Conservation (phyloP, 495 filamentous ascomycete genomes). For the Poronia punctata region DNA sequence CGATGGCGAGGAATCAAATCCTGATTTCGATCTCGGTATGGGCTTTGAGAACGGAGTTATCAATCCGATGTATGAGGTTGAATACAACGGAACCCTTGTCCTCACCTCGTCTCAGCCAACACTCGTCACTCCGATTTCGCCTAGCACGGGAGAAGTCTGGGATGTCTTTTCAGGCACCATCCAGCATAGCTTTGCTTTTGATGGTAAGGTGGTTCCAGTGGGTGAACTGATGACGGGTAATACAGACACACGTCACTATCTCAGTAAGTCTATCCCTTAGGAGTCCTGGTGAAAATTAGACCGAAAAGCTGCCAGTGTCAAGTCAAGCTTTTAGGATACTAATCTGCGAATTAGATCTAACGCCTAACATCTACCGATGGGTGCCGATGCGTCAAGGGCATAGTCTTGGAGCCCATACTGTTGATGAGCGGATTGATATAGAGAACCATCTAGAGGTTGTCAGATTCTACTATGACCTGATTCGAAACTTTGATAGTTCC, state of each 20-base stretch:
- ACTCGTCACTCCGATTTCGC: slow-evolving; percentile 51
- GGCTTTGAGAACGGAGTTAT: slow-evolving; percentile 26
- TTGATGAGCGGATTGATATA: slow-evolving; percentile 50
- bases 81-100: slow-evolving; percentile 46
- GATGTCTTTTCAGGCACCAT: slow-evolving; percentile 53
- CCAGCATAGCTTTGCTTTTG: slow-evolving; percentile 49
- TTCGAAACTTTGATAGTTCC: slow-evolving; percentile 30
- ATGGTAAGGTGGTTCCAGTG: slow-evolving; percentile 51
- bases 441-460: slow-evolving; percentile 48
- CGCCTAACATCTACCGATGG: slow-evolving; percentile 52
- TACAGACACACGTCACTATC: slow-evolving; percentile 50
- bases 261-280: slow-evolving; percentile 46
- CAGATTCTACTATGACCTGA: slow-evolving; percentile 43
- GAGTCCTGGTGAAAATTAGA: too few species aligned
- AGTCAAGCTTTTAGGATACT: slow-evolving; percentile 32
- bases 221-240: slow-evolving; percentile 66
- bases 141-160: slow-evolving; percentile 39
- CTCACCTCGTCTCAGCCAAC: slow-evolving; percentile 37
- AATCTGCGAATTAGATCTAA: slow-evolving; percentile 45
- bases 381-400: slow-evolving; percentile 43
- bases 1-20: slow-evolving; percentile 30
- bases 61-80: slow-evolving; percentile 43
- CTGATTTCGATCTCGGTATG: slow-evolving; percentile 27
- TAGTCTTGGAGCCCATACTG: slow-evolving; percentile 47
- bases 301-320: too few species aligned